phyloP scores from a whole-genome alignment of 202 grass and related monocot genomes.

The Eragrostis tef region DNA sequence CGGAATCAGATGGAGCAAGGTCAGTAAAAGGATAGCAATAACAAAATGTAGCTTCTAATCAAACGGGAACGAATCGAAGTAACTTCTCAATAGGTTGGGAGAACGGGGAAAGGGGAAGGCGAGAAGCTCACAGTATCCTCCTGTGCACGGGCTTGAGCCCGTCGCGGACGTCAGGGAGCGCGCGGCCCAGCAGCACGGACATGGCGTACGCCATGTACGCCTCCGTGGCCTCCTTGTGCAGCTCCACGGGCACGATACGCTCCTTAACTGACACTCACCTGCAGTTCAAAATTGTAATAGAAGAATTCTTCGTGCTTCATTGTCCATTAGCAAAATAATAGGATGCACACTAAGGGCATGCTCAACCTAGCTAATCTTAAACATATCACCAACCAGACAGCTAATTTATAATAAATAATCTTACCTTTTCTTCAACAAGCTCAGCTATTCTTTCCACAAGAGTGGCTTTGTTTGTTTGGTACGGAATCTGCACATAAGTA shows the following conservation, averaged over 20 bases:
- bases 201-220: slow-evolving; percentile 96
- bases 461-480: slow-evolving; percentile 89
- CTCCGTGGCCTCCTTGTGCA: slow-evolving; percentile 88
- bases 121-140: slow-evolving; percentile 82
- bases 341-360: no score
- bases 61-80: not conserved
- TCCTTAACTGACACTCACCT: slow-evolving; percentile 58
- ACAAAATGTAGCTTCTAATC: slow-evolving; percentile 1
- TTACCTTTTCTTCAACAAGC: slow-evolving; percentile 95
- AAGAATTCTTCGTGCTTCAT: slow-evolving; percentile 8
- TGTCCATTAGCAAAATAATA: no score
- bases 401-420: slow-evolving; percentile 33
- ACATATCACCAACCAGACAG: slow-evolving; percentile 25
- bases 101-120: not conserved
- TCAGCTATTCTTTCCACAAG: slow-evolving; percentile 92
- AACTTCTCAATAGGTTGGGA: not conserved
- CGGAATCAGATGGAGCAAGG: slow-evolving; percentile 25
- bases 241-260: slow-evolving; percentile 75
- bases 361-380: not conserved
- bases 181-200: slow-evolving; percentile 91
- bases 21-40: slow-evolving; percentile 23
- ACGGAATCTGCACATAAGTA: slow-evolving; percentile 70
- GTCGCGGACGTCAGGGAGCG: slow-evolving; percentile 87
- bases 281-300: slow-evolving; percentile 37
- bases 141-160: slow-evolving; percentile 95